A percentile compares a stretch with the other conserved stretches of the same genome.
These are phyloP conservation scores for Graphiopsis chlorocephala DNA, from an alignment of 2,329 filamentous ascomycete species.

Conservation along the genomic window DNA sequence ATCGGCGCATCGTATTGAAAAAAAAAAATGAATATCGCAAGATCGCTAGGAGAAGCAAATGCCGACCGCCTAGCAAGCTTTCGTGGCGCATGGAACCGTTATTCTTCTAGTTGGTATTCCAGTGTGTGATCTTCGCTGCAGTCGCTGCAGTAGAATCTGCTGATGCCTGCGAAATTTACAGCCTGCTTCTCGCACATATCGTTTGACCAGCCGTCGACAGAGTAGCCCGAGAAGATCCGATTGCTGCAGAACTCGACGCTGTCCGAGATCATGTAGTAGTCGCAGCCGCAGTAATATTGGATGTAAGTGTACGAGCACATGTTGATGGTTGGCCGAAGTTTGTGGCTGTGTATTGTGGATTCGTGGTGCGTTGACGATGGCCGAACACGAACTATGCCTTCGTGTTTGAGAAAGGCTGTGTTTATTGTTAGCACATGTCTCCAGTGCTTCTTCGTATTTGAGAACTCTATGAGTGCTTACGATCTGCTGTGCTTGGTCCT, in stretches of 20 bases:
- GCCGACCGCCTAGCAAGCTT: neutral
- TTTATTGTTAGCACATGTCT: neutral
- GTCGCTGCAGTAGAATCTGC: slow-evolving; percentile 44
- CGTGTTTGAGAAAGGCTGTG: neutral
- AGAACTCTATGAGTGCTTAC: neutral
- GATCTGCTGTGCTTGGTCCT: neutral
- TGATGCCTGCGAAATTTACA: slow-evolving; percentile 40
- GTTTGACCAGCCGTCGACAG: slow-evolving; percentile 48
- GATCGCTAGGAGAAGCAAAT: neutral
- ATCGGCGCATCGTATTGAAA: neutral
- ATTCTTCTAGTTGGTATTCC: slow-evolving; percentile 43
- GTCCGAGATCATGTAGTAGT: slow-evolving; percentile 48
- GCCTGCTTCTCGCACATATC: slow-evolving; percentile 38
- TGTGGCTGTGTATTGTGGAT: neutral
- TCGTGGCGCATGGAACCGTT: neutral
- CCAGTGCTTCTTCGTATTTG: neutral
- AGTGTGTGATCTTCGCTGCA: slow-evolving; percentile 44
- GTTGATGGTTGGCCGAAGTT: neutral
- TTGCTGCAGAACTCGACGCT: slow-evolving; percentile 46
- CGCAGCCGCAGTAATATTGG: slow-evolving; percentile 49
- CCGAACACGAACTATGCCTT: neutral
- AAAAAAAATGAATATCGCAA: neutral
- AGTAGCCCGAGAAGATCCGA: slow-evolving; percentile 46
- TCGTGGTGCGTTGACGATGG: neutral
- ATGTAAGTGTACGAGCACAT: slow-evolving; percentile 50